Base-by-base conservation (phyloP, 2,329 filamentous ascomycete species). In the Claviceps sp. region DNA sequence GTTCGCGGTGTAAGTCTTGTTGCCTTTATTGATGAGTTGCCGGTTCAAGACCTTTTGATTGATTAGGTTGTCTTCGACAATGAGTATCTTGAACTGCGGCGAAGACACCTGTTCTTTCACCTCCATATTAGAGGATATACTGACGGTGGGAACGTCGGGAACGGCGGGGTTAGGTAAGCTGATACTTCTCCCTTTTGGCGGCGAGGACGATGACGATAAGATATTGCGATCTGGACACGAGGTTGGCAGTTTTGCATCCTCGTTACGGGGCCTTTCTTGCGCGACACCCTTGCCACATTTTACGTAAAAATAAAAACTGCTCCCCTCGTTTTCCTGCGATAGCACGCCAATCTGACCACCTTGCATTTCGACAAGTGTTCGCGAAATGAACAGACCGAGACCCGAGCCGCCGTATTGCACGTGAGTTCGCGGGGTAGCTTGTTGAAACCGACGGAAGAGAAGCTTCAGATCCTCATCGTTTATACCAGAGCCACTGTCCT, bases 341-440 rank as follows among this genome's bases (percentile, higher is more conserved):
- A 76, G 73, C 3, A 89, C 83, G 8, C 85, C 85, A 52, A 89
- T 87, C 61, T 87, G 83, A 2, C 85, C 85, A 11, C 85, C 85
- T 66, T 88, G 85, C 46, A 89, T 68, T 61, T 88, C 84, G 1
- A 83, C 85, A 47, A 89, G 68, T 58, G 86, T 84, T 36, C 85
- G 75, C 4, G 81, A 86, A 60, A 89, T 89, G 67, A 88, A 89
- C 1, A 89, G 69, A 0, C 83, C 83, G 1, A 87, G 68, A 0
- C 83, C 83, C 0, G 79, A 83, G 8, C 83, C 83, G 20, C 82
- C 83, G 55, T 86, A 86, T 55, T 84, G 80, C 3, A 86, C 80
- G 59, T 86, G 83, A 0, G 82, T 86, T 37, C 81, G 72, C 5
- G 81, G 81, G 8, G 77, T 79, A 0, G 82, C 80, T 60, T 85